These are phyloP conservation scores for Skeletonema potamos DNA, from an alignment of 108 stramenopile species.

Conservation along the genomic window DNA sequence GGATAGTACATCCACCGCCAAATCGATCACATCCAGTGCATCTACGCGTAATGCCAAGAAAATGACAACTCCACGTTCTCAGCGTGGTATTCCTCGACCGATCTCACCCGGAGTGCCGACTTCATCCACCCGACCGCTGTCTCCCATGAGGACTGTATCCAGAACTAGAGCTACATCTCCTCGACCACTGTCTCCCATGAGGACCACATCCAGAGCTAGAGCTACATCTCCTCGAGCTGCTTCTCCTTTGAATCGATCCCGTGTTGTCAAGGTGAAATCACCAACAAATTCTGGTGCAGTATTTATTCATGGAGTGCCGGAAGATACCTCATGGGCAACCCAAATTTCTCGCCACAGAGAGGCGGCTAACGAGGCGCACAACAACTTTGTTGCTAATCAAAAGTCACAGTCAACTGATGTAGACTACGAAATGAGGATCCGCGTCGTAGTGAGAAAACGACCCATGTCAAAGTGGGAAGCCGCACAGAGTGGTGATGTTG, in stretches of 20 bases:
- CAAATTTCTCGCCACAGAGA: constrained; percentile 63
- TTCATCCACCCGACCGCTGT: neutral
- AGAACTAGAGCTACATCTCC: neutral
- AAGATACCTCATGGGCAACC: constrained; percentile 64
- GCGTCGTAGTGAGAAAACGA: constrained; percentile 89
- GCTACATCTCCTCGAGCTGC: constrained; percentile 2
- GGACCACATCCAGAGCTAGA: neutral
- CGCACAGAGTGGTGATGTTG: constrained; percentile 62
- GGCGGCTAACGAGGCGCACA: constrained; percentile 56
- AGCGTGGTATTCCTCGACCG: constrained; percentile 1
- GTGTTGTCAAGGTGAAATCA: constrained; percentile 6
- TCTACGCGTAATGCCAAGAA: neutral
- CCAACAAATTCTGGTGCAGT: constrained; percentile 28
- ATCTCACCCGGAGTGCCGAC: constrained; percentile 3
- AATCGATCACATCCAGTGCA: neutral
- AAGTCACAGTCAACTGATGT: constrained; percentile 20
- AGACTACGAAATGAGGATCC: constrained; percentile 84
- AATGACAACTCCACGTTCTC: neutral
- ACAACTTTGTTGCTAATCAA: constrained; percentile 37
- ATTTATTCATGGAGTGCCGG: constrained; percentile 47
- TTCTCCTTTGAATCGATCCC: constrained; percentile 6
- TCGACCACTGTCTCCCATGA: constrained; percentile 2
- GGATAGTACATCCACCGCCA: neutral
- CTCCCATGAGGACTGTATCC: constrained; percentile 11
- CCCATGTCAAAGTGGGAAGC: constrained; percentile 78